Conservation (phyloP, 345 rosid species). For the Citrus medica region DNA sequence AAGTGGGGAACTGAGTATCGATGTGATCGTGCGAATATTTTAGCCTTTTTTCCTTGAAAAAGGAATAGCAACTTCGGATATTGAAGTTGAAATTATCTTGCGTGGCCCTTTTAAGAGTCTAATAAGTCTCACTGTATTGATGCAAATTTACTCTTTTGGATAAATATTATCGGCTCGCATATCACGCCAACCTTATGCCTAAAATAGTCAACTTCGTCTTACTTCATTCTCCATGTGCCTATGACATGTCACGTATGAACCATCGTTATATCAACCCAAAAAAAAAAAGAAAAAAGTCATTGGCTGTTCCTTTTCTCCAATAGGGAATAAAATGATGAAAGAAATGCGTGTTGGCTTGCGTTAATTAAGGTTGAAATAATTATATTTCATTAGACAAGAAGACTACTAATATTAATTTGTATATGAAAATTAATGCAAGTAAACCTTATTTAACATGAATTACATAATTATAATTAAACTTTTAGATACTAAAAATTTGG, state of each 20-base stretch:
- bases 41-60: neutral
- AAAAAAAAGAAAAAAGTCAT: neutral
- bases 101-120: neutral
- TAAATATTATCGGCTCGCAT: neutral
- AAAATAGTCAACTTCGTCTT: neutral
- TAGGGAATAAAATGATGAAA: neutral
- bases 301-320: neutral
- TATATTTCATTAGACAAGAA: neutral
- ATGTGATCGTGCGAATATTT: neutral
- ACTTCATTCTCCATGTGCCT: neutral
- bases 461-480: neutral
- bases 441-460: neutral
- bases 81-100: neutral
- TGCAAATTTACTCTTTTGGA: neutral
- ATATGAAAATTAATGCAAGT: neutral
- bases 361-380: neutral
- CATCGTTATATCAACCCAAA: neutral
- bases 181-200: neutral
- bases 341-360: neutral
- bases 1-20: neutral
- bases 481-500: too few species aligned
- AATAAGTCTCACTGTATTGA: neutral
- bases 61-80: neutral
- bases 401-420: neutral
- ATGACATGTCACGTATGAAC: neutral